Percentiles rank a stretch among this genome's conserved stretches.
phyloP scores from a whole-genome alignment of 495 filamentous ascomycete species.

The Chaetomium cochliodes region DNA sequence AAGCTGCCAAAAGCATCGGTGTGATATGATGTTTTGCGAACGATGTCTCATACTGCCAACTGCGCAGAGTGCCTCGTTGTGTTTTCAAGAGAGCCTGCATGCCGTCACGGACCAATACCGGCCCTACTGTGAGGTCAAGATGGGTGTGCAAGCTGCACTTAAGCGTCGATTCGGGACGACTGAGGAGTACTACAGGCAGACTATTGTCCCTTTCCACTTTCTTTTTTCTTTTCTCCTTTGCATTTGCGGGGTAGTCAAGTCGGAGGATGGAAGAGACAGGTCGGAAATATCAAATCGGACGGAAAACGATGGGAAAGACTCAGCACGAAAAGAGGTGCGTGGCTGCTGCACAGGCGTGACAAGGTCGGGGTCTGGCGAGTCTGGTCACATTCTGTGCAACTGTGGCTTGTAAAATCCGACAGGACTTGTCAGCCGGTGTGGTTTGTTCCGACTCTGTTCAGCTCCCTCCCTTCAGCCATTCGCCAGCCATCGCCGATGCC shows the following conservation, averaged over 20 bases:
- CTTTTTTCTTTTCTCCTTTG: background rate
- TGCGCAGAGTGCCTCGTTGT: background rate
- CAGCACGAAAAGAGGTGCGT: background rate
- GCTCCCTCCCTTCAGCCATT: background rate
- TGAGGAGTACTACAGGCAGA: background rate
- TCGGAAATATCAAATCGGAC: no score
- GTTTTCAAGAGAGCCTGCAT: background rate
- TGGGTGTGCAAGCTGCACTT: background rate
- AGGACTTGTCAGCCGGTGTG: constrained; percentile 1
- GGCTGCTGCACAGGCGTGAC: background rate
- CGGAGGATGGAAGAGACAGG: background rate
- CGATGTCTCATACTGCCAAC: background rate
- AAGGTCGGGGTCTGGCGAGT: no score
- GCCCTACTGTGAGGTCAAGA: background rate
- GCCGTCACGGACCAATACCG: background rate
- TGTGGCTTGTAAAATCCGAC: background rate
- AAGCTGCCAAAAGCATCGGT: background rate
- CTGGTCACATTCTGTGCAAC: background rate
- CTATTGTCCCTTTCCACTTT: background rate
- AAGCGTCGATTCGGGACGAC: background rate
- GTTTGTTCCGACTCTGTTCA: background rate
- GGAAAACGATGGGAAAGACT: no score
- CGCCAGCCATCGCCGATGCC: no score
- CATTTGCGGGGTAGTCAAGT: background rate
- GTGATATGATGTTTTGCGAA: background rate